Base-by-base conservation (phyloP, 2,329 filamentous ascomycete species). In the Arachnopeziza araneosa region DNA sequence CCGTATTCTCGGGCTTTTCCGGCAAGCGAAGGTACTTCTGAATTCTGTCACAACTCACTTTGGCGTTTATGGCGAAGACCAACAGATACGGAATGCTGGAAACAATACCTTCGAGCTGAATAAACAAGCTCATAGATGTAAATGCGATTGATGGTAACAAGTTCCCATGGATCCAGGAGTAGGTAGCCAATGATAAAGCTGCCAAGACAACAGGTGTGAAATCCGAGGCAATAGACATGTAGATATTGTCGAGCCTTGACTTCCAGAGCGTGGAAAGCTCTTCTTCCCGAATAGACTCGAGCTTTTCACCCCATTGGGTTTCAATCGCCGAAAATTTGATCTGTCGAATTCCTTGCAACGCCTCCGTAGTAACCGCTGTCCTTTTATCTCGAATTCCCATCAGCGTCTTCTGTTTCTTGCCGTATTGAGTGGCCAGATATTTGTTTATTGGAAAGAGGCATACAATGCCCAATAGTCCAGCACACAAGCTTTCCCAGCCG, bases 251-350 rank as follows among this genome's bases (percentile, higher is more conserved):
- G 12, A 66, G 51, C 24, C 56, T 60, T 6, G 61, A 57, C 26
- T 77, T 77, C 83, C 87, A 89, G 24, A 90, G 79, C 19, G 81
- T 83, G 1, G 74, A 72, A 3, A 93, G 80, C 70, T 93, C 89
- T 48, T 80, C 81, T 55, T 87, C 82, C 66, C 90, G 80, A n/a
- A 85, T 81, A 44, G 36, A 44, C 0, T 89, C 66, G 9, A 82
- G 64, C 62, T 86, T 88, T n/a, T 80, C 78, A 71, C 91, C 84
- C 90, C 90, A 93, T 66, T 89, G 84, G 22, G 78, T 75, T 72
- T 93, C 90, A 14, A 91, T 74, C 0, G 90, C 90, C 0, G 89
- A 89, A 67, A 93, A 92, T 69, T 95, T 95, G 75, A 95, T 91
- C 72, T 95, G 90, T 1, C 89, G 83, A 64, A 93, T 93, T 8